Base-by-base conservation (phyloP, 2,329 filamentous ascomycete species). In the Hypoxylon sp. region DNA sequence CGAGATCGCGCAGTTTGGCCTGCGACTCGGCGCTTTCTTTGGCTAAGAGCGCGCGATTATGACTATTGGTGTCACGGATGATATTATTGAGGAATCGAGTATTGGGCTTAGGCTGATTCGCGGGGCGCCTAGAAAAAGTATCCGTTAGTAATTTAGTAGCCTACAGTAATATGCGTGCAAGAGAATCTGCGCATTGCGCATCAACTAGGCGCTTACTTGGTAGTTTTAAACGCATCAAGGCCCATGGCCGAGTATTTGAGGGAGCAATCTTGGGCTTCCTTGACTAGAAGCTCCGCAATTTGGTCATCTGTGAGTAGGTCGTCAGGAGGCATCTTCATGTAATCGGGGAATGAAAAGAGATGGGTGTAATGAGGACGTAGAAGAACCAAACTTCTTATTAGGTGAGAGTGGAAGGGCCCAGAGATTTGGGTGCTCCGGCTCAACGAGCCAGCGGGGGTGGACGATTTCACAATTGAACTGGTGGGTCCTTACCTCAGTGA, bases 31-130 rank as follows among this genome's bases (percentile, higher is more conserved):
- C 88, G 25, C 90, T 89, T 77, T 98, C 95, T 74, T 90, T 96
- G 0, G 91, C 92, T 16, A 93, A 87, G 29, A 98, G 83, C 0
- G 93, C 91, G 23, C 91, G 89, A 84, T 99, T 99, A 80, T 99
- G 95, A 57, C 80, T 91, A 73, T 96, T 91, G 7, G 93, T 96
- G 71, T 96, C 91, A 68, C 90, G 91, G 67, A 99, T 93, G 61
- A 98, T 92, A 74, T 96, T 91, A 62, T 90, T 90, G 43, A 99
- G 81, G 76, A 98, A 98, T 32, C 91, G 87, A 0, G 92, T 97
- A 74, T 99, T 98, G 2, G 95, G 94, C 76, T 95, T 97, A 0
- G 92, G 93, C 68, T 90, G 87, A 71, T 87, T 86, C 47, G 86
- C 80, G 9, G 76, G 76, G 61, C 89, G 87, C 74, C 88, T 93